Base-by-base conservation (phyloP, 1,284 basidiomycete species). In the Afroboletus lepidellus region DNA sequence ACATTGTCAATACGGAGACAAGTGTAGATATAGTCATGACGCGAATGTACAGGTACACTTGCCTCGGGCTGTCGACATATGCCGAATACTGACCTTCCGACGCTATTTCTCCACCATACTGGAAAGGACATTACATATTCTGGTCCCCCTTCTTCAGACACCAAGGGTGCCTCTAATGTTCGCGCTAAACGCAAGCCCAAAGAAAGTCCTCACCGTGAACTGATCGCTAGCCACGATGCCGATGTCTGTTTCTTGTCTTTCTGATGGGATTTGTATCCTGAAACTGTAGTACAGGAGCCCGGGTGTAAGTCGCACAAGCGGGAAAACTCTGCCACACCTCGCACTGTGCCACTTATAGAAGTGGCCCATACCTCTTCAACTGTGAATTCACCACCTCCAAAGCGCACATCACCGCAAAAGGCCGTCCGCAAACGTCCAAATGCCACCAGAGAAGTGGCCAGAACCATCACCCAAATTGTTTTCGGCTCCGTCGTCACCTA, bases 401-500 rank as follows among this genome's bases (percentile, higher is more conserved):
- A n/a, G n/a, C n/a, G n/a, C n/a, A n/a, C n/a, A n/a, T n/a, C n/a
- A n/a, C n/a, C n/a, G n/a, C n/a, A n/a, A n/a, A n/a, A n/a, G 20
- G 54, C 46, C 2, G 56, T 29, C 21, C 64, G 55, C 13, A 53
- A 61, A 37, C 62, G 50, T 20, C 53, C 45, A 18, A 34, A 61
- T 1, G 25, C 39, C 3, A 27, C 25, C 18, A 42, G n/a, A 29
- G 60, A 79, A 33, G 76, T 74, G 1, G 57, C 66, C 3, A 68
- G 68, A 41, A 74, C 71, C 3, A 66, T 74, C 3, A 74, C 66
- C 48, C 70, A 71, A 41, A 56, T 77, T n/a, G 70, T 80, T 12
- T 67, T 69, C 18, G 77, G 73, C 2, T 76, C 76, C 13, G 74
- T 80, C 36, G 74, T 78, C 18, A 77, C 76, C 4, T 79, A 69